Evolutionary conservation across 257 asterid genomes (phyloP).

Genomic region (Jacaranda mimosifolia): DNA sequence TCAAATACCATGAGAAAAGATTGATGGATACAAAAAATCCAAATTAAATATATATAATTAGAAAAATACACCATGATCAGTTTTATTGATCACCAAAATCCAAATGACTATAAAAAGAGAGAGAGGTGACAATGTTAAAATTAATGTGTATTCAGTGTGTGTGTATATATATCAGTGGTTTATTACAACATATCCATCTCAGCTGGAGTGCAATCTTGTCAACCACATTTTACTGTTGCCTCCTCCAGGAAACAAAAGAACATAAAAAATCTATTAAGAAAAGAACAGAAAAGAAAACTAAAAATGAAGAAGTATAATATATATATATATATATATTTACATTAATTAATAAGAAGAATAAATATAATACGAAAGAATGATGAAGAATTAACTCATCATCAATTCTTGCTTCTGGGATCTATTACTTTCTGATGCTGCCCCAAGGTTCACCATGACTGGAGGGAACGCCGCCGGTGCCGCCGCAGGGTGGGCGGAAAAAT

Average conservation of each 20-base stretch:
- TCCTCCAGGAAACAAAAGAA: conserved; percentile 2
- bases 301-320: not conserved
- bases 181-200: not conserved
- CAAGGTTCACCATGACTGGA: conserved; percentile 4
- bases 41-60: too few species aligned
- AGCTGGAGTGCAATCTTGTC: conserved; percentile 6
- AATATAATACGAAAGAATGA: too few species aligned
- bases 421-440: not conserved
- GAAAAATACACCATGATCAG: too few species aligned
- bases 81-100: too few species aligned
- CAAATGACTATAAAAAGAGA: too few species aligned
- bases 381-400: too few species aligned
- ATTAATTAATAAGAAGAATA: not conserved
- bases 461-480: conserved; percentile 17
- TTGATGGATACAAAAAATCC: too few species aligned
- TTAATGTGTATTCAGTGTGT: too few species aligned
- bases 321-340: not conserved
- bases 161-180: not conserved
- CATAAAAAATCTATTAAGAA: too few species aligned
- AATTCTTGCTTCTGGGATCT: not conserved
- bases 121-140: too few species aligned
- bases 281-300: too few species aligned
- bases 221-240: conserved; percentile 1
- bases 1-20: too few species aligned
- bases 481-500: conserved; percentile 13